Base-by-base conservation (phyloP, 495 filamentous ascomycete species). In the Penicillium simplicissimum region DNA sequence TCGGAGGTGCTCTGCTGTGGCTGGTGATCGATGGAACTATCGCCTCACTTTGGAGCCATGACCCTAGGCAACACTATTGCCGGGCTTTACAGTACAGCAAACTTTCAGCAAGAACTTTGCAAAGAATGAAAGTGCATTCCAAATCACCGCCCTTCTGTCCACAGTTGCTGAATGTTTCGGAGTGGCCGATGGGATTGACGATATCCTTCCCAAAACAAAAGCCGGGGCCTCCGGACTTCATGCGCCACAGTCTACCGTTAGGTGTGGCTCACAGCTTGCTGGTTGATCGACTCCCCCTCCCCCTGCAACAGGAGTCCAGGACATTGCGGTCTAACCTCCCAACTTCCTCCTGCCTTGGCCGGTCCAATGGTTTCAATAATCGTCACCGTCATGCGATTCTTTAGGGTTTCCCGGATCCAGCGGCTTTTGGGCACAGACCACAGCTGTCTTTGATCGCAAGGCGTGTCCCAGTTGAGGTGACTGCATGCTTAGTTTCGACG, bases 241-340 rank as follows among this genome's bases (percentile, higher is more conserved):
- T 37, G 53, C 57, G 63, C 68, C 68, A 71, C 66, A 69, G 10
- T 40, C 54, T 58, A 59, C 61, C 63, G 63, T 69, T 64, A 23
- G 52, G 17, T 64, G 68, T 69, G 68, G 68, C 68, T 66, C 64
- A 60, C 62, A 64, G 45, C 35, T 66, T 14, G 28, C 28, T 6
- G 4, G 42, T 42, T 31, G 19, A 11, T 57, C 33, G 42, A 45
- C 34, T 59, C 51, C 45, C 25, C 25, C 25, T 28, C 2, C 28
- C 49, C 28, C 17, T 65, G 57, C 54, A 68, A 52, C 28, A 28
- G 11, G 57, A 58, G 37, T 19, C n/a, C n/a, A n/a, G n/a, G n/a
- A n/a, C n/a, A n/a, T n/a, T n/a, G n/a, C 62, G 67, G 65, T 61
- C 65, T 70, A 58, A 13, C 36, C 13, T 31, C 23, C 45, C 8